These are phyloP conservation scores for Citrullus colocynthis DNA, from an alignment of 306 rosid genomes.

Conservation along the genomic window DNA sequence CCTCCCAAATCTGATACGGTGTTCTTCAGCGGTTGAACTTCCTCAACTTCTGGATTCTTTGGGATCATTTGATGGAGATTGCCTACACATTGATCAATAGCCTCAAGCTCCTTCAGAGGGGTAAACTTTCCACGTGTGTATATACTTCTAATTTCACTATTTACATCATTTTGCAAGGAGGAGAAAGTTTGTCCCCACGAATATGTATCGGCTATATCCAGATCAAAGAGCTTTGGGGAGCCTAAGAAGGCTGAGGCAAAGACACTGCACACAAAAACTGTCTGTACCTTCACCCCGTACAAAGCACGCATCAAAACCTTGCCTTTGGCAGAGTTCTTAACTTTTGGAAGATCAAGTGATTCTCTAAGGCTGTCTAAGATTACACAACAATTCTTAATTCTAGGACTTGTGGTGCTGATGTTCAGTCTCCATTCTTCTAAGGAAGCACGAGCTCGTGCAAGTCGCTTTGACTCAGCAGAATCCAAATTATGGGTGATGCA, in stretches of 20 bases:
- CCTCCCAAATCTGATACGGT: slow-evolving; percentile 29
- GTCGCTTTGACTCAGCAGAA: slow-evolving; percentile 33
- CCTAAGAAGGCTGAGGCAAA: slow-evolving; percentile 54
- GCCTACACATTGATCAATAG: slow-evolving; percentile 35
- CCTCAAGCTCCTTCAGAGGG: slow-evolving; percentile 50
- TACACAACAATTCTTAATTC: slow-evolving; percentile 43
- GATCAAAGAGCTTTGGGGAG: slow-evolving; percentile 35
- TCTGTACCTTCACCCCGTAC: slow-evolving; percentile 75
- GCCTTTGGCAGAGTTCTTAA: slow-evolving; percentile 79
- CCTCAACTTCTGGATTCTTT: slow-evolving; percentile 17
- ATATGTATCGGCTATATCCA: slow-evolving; percentile 32
- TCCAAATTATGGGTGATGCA: slow-evolving; percentile 42
- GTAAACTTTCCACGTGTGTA: slow-evolving; percentile 28
- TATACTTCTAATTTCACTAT: slow-evolving; percentile 41
- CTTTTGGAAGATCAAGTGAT: slow-evolving; percentile 76
- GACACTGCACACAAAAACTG: slow-evolving; percentile 49
- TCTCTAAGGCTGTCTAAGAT: slow-evolving; percentile 48
- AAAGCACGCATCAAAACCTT: slow-evolving; percentile 75
- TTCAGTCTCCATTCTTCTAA: slow-evolving; percentile 55
- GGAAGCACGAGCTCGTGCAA: slow-evolving; percentile 37
- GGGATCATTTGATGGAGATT: slow-evolving; percentile 39
- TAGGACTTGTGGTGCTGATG: slow-evolving; percentile 32
- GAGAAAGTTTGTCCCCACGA: slow-evolving; percentile 59
- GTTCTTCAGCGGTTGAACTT: slow-evolving; percentile 18
- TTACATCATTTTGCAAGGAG: slow-evolving; percentile 40